Evolutionary conservation across 495 filamentous ascomycete genomes (phyloP).

Genomic region (Peziza echinospora): DNA sequence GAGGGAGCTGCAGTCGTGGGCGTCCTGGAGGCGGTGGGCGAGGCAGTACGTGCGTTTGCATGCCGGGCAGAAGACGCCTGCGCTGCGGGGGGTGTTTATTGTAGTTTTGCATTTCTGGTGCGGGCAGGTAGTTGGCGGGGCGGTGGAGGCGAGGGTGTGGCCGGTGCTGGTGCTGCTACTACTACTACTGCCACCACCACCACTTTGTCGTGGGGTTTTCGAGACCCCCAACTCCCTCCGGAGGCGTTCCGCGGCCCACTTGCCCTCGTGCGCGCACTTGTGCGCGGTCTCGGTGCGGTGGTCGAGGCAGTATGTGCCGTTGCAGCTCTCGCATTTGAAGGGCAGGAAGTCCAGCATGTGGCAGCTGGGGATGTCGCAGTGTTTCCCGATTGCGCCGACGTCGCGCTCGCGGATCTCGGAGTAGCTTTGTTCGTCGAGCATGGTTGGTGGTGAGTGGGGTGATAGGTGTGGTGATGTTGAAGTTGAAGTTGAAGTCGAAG

Average conservation of each 20-base stretch:
- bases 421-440: neutral
- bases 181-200: constrained; percentile 2
- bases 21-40: constrained; percentile 67
- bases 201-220: too few relatives aligned
- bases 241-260: constrained; percentile 55
- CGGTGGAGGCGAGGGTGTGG: constrained; percentile 7
- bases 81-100: constrained; percentile 56
- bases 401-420: neutral
- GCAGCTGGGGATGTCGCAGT: constrained; percentile 83
- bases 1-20: constrained; percentile 52
- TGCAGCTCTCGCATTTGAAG: constrained; percentile 80
- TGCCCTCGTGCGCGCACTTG: constrained; percentile 57
- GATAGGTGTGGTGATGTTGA: too few relatives aligned
- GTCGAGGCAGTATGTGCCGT: constrained; percentile 73
- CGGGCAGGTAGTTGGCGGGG: constrained; percentile 39
- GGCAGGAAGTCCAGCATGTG: constrained; percentile 90
- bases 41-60: constrained; percentile 83
- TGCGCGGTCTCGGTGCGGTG: constrained; percentile 78
- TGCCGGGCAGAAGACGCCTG: constrained; percentile 56
- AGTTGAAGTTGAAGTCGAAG: too few relatives aligned
- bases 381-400: constrained; percentile 42
- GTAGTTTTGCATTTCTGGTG: constrained; percentile 57
- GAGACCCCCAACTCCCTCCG: neutral
- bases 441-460: too few relatives aligned
- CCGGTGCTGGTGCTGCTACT: constrained; percentile 12